phyloP scores from a whole-genome alignment of 2,329 filamentous ascomycete genomes.

The Thelonectria rubi region DNA sequence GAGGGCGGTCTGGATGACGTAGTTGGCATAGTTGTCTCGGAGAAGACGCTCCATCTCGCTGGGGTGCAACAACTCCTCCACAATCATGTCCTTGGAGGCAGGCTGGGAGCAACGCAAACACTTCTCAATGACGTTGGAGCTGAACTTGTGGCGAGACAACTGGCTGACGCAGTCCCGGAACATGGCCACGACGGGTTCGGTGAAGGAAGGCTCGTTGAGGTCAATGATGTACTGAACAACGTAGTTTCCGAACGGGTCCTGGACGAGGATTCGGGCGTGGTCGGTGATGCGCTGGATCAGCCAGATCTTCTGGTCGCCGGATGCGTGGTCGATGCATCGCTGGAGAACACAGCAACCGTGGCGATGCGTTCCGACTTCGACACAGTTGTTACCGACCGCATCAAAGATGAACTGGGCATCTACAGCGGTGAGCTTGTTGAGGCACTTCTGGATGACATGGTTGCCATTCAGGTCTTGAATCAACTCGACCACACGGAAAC shows the following conservation, averaged over 20 bases:
- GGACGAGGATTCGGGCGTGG: slow-evolving; percentile 87
- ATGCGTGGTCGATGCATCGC: slow-evolving; percentile 96
- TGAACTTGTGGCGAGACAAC: slow-evolving; percentile 96
- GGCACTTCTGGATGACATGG: slow-evolving; percentile 98
- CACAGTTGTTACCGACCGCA: slow-evolving; percentile 85
- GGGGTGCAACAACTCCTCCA: slow-evolving; percentile 79
- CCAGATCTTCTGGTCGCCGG: slow-evolving; percentile 86
- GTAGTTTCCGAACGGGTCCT: slow-evolving; percentile 98
- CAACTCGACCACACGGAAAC: slow-evolving; percentile 86
- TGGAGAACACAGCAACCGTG: slow-evolving; percentile 98
- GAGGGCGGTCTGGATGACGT: slow-evolving; percentile 95
- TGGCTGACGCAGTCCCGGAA: slow-evolving; percentile 78
- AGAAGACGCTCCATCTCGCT: slow-evolving; percentile 88
- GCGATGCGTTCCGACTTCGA: slow-evolving; percentile 93
- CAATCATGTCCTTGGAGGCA: slow-evolving; percentile 79
- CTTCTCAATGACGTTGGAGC: slow-evolving; percentile 98
- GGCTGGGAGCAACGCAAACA: slow-evolving; percentile 84
- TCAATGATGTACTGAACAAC: slow-evolving; percentile 99
- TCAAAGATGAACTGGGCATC: slow-evolving; percentile 98
- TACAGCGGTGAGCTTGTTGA: slow-evolving; percentile 86
- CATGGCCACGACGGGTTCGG: slow-evolving; percentile 83
- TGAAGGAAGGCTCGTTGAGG: slow-evolving; percentile 86
- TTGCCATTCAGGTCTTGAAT: slow-evolving; percentile 99
- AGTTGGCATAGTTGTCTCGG: slow-evolving; percentile 94
- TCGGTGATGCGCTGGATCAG: slow-evolving; percentile 88